phyloP scores from a whole-genome alignment of 495 filamentous ascomycete species.

The Aspergillus funiculosus region DNA sequence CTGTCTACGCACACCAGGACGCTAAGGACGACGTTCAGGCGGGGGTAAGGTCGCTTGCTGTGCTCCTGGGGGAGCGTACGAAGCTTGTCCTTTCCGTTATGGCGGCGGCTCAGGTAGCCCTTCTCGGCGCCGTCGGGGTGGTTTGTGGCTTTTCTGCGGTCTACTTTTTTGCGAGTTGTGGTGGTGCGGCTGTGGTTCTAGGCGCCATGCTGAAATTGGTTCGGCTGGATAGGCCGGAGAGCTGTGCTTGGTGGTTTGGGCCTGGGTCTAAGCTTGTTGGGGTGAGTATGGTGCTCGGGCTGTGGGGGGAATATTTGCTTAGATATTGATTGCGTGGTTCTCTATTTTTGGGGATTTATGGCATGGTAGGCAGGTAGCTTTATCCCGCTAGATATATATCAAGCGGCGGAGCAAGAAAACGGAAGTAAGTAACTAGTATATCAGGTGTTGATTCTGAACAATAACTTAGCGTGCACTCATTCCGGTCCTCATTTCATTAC shows the following conservation, averaged over 20 bases:
- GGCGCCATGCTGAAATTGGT: slow-evolving; percentile 5
- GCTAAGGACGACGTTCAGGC: slow-evolving; percentile 36
- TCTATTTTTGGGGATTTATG: not conserved
- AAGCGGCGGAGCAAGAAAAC: no score
- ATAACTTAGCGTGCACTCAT: no score
- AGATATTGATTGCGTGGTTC: not conserved
- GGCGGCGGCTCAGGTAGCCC: not conserved
- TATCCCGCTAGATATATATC: no score
- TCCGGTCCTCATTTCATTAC: no score
- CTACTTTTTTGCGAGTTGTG: slow-evolving; percentile 7
- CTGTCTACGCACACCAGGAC: slow-evolving; percentile 44
- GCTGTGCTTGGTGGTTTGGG: slow-evolving; percentile 14
- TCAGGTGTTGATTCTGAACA: no score
- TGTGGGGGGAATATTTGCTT: slow-evolving; percentile 9
- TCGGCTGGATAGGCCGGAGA: not conserved
- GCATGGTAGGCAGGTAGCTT: no score
- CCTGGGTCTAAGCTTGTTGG: slow-evolving; percentile 7
- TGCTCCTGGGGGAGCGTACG: slow-evolving; percentile 13
- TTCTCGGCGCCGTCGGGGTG: not conserved
- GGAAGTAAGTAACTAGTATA: no score
- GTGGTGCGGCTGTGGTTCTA: not conserved
- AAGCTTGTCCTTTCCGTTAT: slow-evolving; percentile 3
- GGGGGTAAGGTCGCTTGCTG: slow-evolving; percentile 36
- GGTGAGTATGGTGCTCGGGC: not conserved
- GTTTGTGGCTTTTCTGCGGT: not conserved